phyloP scores from a whole-genome alignment of 495 filamentous ascomycete genomes.

The Xylaria nigripes region DNA sequence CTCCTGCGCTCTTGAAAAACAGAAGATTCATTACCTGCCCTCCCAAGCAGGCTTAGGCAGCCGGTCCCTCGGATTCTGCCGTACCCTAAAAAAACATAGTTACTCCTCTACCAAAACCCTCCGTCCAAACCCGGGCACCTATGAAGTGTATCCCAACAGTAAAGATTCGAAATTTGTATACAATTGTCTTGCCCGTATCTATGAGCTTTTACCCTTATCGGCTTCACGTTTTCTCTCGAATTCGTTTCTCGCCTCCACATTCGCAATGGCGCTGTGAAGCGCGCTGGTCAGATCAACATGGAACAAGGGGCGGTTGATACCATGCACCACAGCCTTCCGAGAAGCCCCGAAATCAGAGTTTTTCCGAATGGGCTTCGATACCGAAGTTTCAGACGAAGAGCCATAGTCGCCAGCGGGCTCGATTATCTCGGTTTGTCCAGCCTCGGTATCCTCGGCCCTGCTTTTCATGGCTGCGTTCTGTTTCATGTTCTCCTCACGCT shows the following conservation, averaged over 20 bases:
- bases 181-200: neutral
- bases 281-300: slow-evolving; percentile 91
- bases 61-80: neutral
- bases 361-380: slow-evolving; percentile 10
- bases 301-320: slow-evolving; percentile 85
- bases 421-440: slow-evolving; percentile 2
- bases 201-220: neutral
- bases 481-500: slow-evolving; percentile 52
- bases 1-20: too few relatives aligned
- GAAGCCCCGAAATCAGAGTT: slow-evolving; percentile 7
- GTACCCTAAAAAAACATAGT: neutral
- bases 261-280: slow-evolving; percentile 78
- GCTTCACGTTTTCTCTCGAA: slow-evolving; percentile 1
- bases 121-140: neutral
- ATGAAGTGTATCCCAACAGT: neutral
- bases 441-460: slow-evolving; percentile 51
- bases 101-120: neutral
- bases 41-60: neutral
- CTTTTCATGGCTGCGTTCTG: slow-evolving; percentile 41
- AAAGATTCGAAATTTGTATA: neutral
- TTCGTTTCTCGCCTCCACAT: slow-evolving; percentile 49
- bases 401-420: slow-evolving; percentile 28
- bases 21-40: neutral
- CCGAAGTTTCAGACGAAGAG: slow-evolving; percentile 15
- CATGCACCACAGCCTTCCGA: slow-evolving; percentile 51